Evolutionary conservation across 2,329 filamentous ascomycete species (phyloP).

Genomic region (Sporothrix euskadiensis): DNA sequence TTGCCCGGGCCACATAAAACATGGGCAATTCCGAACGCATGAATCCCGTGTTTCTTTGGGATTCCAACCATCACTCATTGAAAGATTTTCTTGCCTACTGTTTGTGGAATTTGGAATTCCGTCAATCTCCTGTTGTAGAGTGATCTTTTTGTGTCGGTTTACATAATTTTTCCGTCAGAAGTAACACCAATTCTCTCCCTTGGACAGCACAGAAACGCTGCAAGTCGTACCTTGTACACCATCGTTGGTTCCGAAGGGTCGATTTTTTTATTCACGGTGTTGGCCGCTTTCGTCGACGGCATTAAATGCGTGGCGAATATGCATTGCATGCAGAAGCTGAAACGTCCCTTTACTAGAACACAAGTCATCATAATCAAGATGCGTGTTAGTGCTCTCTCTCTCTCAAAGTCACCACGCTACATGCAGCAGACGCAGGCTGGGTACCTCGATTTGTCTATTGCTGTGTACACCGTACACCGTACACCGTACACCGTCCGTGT

Average conservation of each 20-base stretch:
- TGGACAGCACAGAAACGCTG: neutral
- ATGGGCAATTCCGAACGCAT: constrained; percentile 8
- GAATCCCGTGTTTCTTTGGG: neutral
- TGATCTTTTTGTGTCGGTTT: neutral
- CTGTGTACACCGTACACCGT: no score
- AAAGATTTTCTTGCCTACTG: neutral
- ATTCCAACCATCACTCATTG: neutral
- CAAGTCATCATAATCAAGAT: neutral
- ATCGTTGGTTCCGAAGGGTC: neutral
- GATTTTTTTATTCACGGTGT: neutral
- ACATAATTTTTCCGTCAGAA: neutral
- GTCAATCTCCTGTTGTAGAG: neutral
- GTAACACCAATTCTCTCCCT: neutral
- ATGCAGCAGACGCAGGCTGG: neutral
- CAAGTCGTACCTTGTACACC: neutral
- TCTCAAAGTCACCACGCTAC: neutral
- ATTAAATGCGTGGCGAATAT: constrained; percentile 15
- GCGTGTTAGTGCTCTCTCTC: neutral
- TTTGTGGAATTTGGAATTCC: constrained; percentile 11
- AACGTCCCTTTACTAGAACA: neutral
- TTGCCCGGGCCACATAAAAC: constrained; percentile 7
- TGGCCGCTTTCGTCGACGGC: constrained; percentile 14
- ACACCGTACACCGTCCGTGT: no score
- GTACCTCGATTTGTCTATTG: no score
- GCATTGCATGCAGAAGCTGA: neutral